Conservation (phyloP, 495 filamentous ascomycete genomes). For the Penicillium turbatum region DNA sequence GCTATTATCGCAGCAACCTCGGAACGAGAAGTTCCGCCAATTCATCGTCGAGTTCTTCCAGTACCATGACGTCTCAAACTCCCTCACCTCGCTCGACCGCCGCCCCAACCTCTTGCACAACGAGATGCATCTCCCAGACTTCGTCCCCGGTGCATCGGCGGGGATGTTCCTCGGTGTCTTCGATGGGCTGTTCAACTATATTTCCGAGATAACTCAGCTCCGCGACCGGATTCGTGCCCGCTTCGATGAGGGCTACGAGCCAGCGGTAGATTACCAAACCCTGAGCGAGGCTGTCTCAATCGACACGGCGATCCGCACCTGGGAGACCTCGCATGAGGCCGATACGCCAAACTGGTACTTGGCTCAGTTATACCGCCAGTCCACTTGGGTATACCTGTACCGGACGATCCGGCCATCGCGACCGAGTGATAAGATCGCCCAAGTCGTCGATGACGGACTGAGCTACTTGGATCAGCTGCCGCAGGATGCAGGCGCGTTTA, state of each 20-base stretch:
- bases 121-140: constrained; percentile 61
- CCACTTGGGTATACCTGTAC: constrained; percentile 86
- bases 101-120: constrained; percentile 52
- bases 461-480: constrained; percentile 59
- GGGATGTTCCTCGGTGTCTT: constrained; percentile 79
- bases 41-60: constrained; percentile 93
- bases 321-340: constrained; percentile 66
- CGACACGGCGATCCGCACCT: constrained; percentile 69
- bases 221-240: constrained; percentile 71
- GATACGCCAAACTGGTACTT: constrained; percentile 72
- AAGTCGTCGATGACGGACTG: constrained; percentile 77
- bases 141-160: constrained; percentile 68
- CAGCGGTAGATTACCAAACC: constrained; percentile 68
- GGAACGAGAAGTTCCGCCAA: constrained; percentile 62
- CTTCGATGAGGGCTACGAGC: constrained; percentile 57
- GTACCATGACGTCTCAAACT: constrained; percentile 81
- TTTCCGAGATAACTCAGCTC: constrained; percentile 75
- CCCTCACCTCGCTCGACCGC: constrained; percentile 65
- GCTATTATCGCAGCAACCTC: constrained; percentile 54
- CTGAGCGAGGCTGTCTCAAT: constrained; percentile 74
- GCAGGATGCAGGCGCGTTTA: constrained; percentile 60
- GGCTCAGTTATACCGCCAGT: constrained; percentile 80
- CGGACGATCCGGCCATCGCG: constrained; percentile 76
- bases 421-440: constrained; percentile 60
- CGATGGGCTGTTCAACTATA: constrained; percentile 76